Evolutionary conservation across 768 basidiomycete genomes (phyloP), one percentile per base, ranked within the genome.

Genomic region (Clitopilus passeckerianus): DNA sequence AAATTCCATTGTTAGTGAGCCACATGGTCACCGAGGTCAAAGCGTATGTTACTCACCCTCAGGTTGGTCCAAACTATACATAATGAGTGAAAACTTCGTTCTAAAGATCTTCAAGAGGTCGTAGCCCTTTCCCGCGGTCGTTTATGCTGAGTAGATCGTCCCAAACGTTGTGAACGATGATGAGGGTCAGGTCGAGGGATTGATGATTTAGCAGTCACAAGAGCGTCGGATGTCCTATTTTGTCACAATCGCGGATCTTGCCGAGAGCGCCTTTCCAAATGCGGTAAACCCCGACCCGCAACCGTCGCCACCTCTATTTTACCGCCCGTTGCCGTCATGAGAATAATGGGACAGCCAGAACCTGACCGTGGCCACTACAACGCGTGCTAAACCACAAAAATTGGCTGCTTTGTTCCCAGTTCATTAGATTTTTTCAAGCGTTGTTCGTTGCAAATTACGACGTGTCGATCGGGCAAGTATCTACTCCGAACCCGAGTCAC

Each of bases 1-100:
- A 41, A 12, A 41, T 41, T 41, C 5, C 59, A 64, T 66, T 66
- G 65, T 66, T 61, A 60, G 46, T 57, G 60, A 60, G 59, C 59
- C 63, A 62, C 60, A 63, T 60, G 65, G 60, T 54, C 57, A 43
- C 59, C 61, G 33, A 54, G 63, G 62, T 23, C 62, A 60, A 63
- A 59, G 57, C 57, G 41, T 20, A 64, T 54, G 57, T 54, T 57
- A 54, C 57, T 14, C 37, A 41, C 37, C 37, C n/a, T 41, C 37
- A 14, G n/a, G 14, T 12, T 41, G 37, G 37, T 41, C 37, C n/a
- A 41, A 15, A 41, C 14, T 41, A 12, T 14, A 15, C 37, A 41
- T 41, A 15, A n/a, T 41, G 12, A 41, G 37, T n/a, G 37, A 15
- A 9, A 41, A 41, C 12, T n/a, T 14, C n/a, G 37, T 41, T 12